Conservation (phyloP, 2,329 filamentous ascomycete species). For the Colletotrichum somersetense region DNA sequence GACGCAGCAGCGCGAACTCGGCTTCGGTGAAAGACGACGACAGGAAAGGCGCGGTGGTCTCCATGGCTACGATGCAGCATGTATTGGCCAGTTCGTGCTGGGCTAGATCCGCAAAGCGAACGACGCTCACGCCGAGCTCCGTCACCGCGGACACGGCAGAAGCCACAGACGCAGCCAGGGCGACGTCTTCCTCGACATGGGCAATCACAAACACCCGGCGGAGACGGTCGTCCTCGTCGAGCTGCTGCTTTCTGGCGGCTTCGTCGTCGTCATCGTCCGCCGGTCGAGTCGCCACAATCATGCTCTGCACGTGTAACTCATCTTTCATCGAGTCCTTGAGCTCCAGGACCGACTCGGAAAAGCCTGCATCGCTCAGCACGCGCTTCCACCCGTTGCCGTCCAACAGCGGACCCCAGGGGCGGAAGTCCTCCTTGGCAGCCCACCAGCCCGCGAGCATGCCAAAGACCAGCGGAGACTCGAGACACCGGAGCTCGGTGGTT, state of each 20-base stretch:
- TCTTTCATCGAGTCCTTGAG: background rate
- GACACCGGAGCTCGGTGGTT: constrained; percentile 15
- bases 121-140: background rate
- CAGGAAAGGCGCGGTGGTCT: background rate
- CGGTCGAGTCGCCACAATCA: background rate
- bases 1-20: background rate
- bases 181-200: background rate
- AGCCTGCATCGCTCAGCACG: constrained; percentile 4
- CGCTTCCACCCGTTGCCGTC: constrained; percentile 12
- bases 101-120: background rate
- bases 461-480: constrained; percentile 20
- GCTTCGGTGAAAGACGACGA: background rate
- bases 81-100: background rate
- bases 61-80: background rate
- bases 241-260: background rate
- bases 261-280: background rate
- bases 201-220: background rate
- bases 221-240: background rate
- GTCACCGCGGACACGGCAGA: background rate
- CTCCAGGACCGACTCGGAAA: background rate
- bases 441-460: constrained; percentile 22
- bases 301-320: background rate
- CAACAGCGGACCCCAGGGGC: constrained; percentile 23
- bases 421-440: constrained; percentile 27
- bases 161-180: background rate